Percentiles rank a stretch among this genome's conserved stretches.
phyloP scores from a whole-genome alignment of 2,329 filamentous ascomycete genomes.

The Xylaria sp. region DNA sequence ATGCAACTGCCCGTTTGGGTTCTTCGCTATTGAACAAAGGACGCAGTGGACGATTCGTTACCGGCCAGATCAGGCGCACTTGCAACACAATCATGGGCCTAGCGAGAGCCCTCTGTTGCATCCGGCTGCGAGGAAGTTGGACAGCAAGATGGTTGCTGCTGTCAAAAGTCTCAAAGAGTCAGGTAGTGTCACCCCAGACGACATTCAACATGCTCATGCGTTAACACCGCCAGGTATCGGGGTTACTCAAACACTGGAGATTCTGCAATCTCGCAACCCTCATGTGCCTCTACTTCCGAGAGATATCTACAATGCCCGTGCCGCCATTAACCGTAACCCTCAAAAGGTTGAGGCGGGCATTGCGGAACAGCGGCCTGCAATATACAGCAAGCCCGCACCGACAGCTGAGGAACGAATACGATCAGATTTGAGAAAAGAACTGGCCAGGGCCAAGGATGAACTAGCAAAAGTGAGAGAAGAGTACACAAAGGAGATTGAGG shows the following conservation, averaged over 20 bases:
- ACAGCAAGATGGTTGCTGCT: constrained; percentile 70
- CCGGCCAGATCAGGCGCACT: constrained; percentile 62
- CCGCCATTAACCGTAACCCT: constrained; percentile 69
- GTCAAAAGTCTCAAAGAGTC: constrained; percentile 70
- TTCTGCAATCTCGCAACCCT: constrained; percentile 67
- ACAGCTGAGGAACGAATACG: constrained; percentile 68
- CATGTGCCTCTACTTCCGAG: constrained; percentile 67
- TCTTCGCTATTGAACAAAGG: constrained; percentile 70
- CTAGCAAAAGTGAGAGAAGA: constrained; percentile 61
- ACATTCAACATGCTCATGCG: constrained; percentile 34
- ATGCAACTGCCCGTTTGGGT: constrained; percentile 72
- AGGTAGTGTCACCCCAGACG: constrained; percentile 53
- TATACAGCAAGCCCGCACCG: constrained; percentile 69
- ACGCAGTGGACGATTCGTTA: constrained; percentile 72
- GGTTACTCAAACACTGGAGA: constrained; percentile 69
- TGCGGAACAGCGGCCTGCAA: constrained; percentile 66
- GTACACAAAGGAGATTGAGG: constrained; percentile 62
- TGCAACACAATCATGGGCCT: constrained; percentile 68
- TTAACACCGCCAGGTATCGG: constrained; percentile 58
- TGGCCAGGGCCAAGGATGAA: constrained; percentile 63
- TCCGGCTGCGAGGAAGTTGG: constrained; percentile 68
- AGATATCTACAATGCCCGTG: constrained; percentile 71
- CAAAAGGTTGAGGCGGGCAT: constrained; percentile 64
- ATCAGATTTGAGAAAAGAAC: constrained; percentile 64
- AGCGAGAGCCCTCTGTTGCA: constrained; percentile 71